Base-by-base conservation (phyloP, 1,284 basidiomycete genomes). In the Austroboletus rostrupii region DNA sequence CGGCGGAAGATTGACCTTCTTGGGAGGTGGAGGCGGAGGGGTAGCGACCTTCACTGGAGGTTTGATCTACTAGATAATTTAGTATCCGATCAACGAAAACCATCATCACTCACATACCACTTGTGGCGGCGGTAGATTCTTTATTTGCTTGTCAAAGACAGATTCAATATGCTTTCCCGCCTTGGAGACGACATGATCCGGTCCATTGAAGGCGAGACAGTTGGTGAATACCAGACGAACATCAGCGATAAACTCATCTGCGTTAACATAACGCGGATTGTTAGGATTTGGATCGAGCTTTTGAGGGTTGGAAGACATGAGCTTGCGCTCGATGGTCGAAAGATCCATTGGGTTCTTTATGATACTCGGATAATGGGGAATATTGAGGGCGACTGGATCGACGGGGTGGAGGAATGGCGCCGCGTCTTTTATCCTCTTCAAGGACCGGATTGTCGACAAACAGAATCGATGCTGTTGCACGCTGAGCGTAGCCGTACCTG, bases 271-370 rank as follows among this genome's bases (percentile, higher is more conserved):
- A 14, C 83, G 85, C 16, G 89, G 89, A 58, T 89, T 88, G 43
- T 70, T 66, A 1, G 73, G 70, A 59, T 85, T 87, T 16, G 75
- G 68, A 54, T 90, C 87, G 29, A 83, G 83, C 67, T 91, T 92
- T 57, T 74, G 68, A 5, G 90, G 88, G 60, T 89, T 90, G 10
- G 88, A 89, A 1, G 87, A 81, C 28, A 69, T 65, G 36, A 97
- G 76, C 71, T 97, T 97, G 61, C 82, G 82, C 70, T 98, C 96
- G 55, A 98, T 82, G 20, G 95, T 97, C n/a, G 83, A 79, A 45
- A 99, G 80, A 68, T 99, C 97, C 92, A 97, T 97, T 0, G 97
- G 97, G 31, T 80, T 81, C 61, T 85, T 89, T 72, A 99, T 85
- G 64, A 98, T 84, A 49, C 78, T 79, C 41, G 80, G 81, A 64